Evolutionary conservation across 1,284 basidiomycete species (phyloP), one percentile per base, ranked within the genome.

Genomic region (Ganoderma lingzhi): DNA sequence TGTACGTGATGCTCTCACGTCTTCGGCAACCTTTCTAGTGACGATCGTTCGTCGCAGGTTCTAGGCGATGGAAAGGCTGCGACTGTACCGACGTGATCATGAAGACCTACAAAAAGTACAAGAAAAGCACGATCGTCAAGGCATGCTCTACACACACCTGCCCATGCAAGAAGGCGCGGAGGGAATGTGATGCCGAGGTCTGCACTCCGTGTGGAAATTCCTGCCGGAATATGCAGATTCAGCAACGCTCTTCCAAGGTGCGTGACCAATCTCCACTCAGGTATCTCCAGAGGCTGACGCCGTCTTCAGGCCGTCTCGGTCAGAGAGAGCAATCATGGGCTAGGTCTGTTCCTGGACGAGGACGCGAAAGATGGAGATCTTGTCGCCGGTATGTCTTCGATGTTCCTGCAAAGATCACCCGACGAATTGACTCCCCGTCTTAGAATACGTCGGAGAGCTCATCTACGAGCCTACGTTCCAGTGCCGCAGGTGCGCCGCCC

Each of bases 391-490:
- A 64, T 17, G 61, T 15, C 59, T 48, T 39, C 42, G 62, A 12
- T 23, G 39, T 59, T 15, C 30, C 42, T 35, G 12, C 30, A 51
- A n/a, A 2, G n/a, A 23, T 39, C 9, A n/a, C 32, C 56, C 10
- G 8, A 1, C 3, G 6, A 23, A 59, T 5, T 37, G 19, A 19
- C 32, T 8, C 1, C 19, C 4, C 1, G 28, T 44, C 35, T 4
- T 69, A 90, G 90, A 89, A 75, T 92, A 92, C 73, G 79, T 83
- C 37, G 90, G 90, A 1, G 86, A 90, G 70, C 77, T 89, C 17
- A 79, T 91, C 2, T 84, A 75, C 44, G 75, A 83, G 30, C 69
- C 78, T 0, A 85, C 85, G 0, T 80, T 83, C 19, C 73, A 79
- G 0, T 76, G 74, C 19, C 76, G 80, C 62, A 73, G 76, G 80